phyloP scores from a whole-genome alignment of 441 rosid species.

The Gossypium trilobum region DNA sequence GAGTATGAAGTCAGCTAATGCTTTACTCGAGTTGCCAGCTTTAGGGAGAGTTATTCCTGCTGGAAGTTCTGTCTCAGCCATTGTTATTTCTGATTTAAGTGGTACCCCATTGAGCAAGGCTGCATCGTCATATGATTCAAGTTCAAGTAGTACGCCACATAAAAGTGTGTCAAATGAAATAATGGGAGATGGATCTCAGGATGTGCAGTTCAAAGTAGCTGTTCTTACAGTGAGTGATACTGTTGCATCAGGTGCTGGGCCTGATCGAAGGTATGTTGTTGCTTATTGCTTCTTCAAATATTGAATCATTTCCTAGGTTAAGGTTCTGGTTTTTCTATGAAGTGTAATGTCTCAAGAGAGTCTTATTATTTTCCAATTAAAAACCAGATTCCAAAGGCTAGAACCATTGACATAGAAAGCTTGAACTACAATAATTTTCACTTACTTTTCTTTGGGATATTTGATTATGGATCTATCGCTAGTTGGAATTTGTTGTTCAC shows the following conservation, averaged over 20 bases:
- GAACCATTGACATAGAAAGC: neutral
- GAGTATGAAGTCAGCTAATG: constrained; percentile 94
- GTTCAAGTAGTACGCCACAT: constrained; percentile 25
- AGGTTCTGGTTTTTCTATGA: neutral
- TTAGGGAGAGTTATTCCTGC: constrained; percentile 50
- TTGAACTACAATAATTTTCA: neutral
- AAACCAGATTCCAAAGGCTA: neutral
- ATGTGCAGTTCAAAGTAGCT: constrained; percentile 47
- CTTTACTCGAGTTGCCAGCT: constrained; percentile 73
- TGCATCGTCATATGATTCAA: constrained; percentile 27
- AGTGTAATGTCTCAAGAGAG: neutral
- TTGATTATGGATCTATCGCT: neutral
- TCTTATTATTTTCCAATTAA: neutral
- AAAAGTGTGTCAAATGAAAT: constrained; percentile 22
- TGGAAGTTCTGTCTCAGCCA: constrained; percentile 64
- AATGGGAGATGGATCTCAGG: constrained; percentile 25
- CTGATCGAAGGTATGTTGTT: constrained; percentile 70
- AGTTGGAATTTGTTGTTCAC: neutral
- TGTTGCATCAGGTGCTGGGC: constrained; percentile 76
- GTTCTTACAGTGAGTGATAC: constrained; percentile 89
- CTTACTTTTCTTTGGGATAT: neutral
- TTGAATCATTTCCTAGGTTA: neutral
- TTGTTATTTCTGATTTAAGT: constrained; percentile 52
- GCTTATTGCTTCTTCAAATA: constrained; percentile 10
- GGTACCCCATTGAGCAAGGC: constrained; percentile 21